phyloP scores from a whole-genome alignment of 2,329 filamentous ascomycete species.

The Apiospora hydei region DNA sequence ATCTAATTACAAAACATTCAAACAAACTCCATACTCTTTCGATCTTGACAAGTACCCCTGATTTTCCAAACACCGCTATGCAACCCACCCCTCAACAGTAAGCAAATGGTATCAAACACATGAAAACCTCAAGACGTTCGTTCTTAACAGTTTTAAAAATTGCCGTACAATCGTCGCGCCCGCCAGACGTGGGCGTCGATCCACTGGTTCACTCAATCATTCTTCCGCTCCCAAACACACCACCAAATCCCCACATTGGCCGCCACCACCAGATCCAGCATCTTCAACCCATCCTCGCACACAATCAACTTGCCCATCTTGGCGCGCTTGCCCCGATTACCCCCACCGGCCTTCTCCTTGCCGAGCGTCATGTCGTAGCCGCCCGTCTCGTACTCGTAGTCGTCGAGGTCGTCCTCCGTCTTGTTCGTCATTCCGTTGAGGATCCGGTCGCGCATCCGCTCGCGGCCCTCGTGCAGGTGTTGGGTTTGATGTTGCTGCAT shows the following conservation, averaged over 20 bases:
- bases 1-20: background rate
- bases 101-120: slow-evolving; percentile 22
- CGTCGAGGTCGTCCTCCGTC: slow-evolving; percentile 49
- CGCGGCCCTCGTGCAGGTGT: slow-evolving; percentile 27
- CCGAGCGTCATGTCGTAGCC: slow-evolving; percentile 77
- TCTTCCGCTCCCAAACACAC: slow-evolving; percentile 76
- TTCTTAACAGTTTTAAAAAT: background rate
- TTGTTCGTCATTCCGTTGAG: slow-evolving; percentile 41
- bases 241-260: slow-evolving; percentile 95
- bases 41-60: background rate
- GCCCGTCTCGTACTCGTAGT: slow-evolving; percentile 43
- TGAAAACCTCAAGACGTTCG: background rate
- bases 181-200: background rate
- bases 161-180: background rate
- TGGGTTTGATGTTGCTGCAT: background rate
- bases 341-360: slow-evolving; percentile 84
- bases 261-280: slow-evolving; percentile 91
- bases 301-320: slow-evolving; percentile 95
- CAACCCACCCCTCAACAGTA: background rate
- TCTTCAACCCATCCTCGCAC: slow-evolving; percentile 88
- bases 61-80: background rate
- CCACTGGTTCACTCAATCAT: slow-evolving; percentile 20
- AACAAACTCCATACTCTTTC: background rate
- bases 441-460: slow-evolving; percentile 34
- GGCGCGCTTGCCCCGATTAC: slow-evolving; percentile 82